Conservation (phyloP, 352 stramenopile species). For the Phytophthora crassamura region DNA sequence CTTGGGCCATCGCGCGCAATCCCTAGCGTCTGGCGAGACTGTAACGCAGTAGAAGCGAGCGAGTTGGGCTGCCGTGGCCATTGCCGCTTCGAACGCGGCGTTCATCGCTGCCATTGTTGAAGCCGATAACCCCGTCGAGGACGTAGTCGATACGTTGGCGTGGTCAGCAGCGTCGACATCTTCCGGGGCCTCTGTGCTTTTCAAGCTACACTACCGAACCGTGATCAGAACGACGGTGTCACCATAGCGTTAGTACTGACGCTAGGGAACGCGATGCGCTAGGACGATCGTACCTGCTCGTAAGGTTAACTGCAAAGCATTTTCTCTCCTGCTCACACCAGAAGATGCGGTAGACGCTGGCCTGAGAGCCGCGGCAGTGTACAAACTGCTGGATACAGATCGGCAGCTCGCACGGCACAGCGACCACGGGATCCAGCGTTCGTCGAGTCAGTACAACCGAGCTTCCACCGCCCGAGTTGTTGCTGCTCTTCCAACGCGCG, state of each 20-base stretch:
- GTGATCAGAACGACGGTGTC: constrained; percentile 17
- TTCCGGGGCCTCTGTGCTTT: constrained; percentile 31
- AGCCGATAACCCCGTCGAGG: neutral
- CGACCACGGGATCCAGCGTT: constrained; percentile 67
- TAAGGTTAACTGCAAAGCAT: constrained; percentile 76
- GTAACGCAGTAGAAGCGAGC: constrained; percentile 52
- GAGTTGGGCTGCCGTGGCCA: constrained; percentile 30
- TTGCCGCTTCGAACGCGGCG: constrained; percentile 35
- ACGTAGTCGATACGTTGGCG: neutral
- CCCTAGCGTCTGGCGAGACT: constrained; percentile 43
- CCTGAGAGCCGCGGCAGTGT: constrained; percentile 66
- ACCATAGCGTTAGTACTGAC: constrained; percentile 9
- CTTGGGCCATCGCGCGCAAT: constrained; percentile 48
- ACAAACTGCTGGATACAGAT: constrained; percentile 79
- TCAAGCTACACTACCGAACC: constrained; percentile 46
- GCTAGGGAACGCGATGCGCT: neutral
- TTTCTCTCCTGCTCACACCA: constrained; percentile 63
- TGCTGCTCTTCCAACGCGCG: constrained; percentile 58
- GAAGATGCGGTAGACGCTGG: constrained; percentile 75
- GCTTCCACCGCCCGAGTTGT: constrained; percentile 40
- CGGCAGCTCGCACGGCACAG: constrained; percentile 58
- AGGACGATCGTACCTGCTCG: constrained; percentile 56
- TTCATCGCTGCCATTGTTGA: constrained; percentile 31
- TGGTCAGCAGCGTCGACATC: constrained; percentile 2
- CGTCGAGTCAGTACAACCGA: constrained; percentile 65